Conservation (phyloP, 768 basidiomycete genomes). For the Lentinula raphanica region DNA sequence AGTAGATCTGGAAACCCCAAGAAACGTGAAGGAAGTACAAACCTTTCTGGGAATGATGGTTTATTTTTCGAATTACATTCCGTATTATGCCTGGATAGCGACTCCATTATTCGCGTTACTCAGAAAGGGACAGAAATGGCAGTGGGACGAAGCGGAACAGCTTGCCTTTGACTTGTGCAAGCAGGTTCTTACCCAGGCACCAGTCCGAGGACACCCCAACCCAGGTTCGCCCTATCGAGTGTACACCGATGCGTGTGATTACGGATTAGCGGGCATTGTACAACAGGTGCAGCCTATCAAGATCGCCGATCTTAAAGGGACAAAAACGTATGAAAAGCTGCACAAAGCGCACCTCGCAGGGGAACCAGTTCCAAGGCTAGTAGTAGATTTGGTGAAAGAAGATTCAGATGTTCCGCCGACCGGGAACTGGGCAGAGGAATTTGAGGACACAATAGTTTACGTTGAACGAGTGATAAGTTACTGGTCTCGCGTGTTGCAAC, state of each 20-base stretch:
- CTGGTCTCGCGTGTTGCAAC: neutral
- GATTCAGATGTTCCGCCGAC: neutral
- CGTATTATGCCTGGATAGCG: constrained; percentile 20
- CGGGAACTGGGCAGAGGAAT: neutral
- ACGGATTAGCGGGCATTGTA: neutral
- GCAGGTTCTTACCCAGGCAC: neutral
- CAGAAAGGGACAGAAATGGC: neutral
- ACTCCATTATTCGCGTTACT: neutral
- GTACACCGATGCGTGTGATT: neutral
- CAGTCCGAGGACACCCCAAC: neutral
- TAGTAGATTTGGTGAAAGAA: neutral
- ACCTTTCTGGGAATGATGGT: constrained; percentile 23
- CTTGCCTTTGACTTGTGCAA: neutral
- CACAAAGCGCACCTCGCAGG: neutral
- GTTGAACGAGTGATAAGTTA: neutral
- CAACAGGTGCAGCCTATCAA: neutral
- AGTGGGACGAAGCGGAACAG: neutral
- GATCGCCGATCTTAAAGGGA: neutral
- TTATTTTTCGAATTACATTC: constrained; percentile 23
- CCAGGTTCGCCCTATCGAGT: neutral
- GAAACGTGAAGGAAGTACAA: constrained; percentile 14
- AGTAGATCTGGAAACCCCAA: constrained; percentile 4
- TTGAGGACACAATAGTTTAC: neutral
- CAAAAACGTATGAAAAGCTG: neutral
- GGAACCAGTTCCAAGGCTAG: neutral